Evolutionary conservation across 345 rosid genomes (phyloP).

Genomic region (Clausena lansium): DNA sequence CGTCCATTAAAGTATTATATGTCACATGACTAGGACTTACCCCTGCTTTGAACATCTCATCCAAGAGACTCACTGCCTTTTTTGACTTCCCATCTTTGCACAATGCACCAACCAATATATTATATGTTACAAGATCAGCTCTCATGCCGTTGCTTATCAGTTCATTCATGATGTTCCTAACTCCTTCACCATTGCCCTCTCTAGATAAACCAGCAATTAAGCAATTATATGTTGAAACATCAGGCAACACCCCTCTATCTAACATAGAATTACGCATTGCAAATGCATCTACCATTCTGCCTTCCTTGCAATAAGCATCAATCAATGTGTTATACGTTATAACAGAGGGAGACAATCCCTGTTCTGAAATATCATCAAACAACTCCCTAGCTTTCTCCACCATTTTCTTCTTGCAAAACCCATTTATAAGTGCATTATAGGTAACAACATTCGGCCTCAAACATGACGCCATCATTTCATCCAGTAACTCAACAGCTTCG

Average conservation of each 20-base stretch:
- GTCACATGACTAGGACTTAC: slow-evolving; percentile 64
- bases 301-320: slow-evolving; percentile 64
- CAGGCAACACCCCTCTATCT: slow-evolving; percentile 44
- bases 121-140: slow-evolving; percentile 60
- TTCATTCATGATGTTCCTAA: slow-evolving; percentile 38
- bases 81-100: slow-evolving; percentile 59
- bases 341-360: slow-evolving; percentile 43
- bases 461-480: slow-evolving; percentile 36
- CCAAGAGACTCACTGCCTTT: slow-evolving; percentile 58
- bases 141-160: slow-evolving; percentile 43
- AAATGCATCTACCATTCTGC: slow-evolving; percentile 57
- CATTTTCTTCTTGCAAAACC: slow-evolving; percentile 66
- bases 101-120: slow-evolving; percentile 57
- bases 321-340: slow-evolving; percentile 65
- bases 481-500: no score
- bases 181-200: slow-evolving; percentile 39
- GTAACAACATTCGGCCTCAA: slow-evolving; percentile 56
- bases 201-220: slow-evolving; percentile 77
- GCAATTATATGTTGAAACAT: slow-evolving; percentile 64
- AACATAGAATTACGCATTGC: slow-evolving; percentile 42
- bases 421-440: slow-evolving; percentile 64
- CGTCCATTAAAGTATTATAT: slow-evolving; percentile 72
- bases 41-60: slow-evolving; percentile 46
- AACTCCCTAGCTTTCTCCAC: slow-evolving; percentile 51
- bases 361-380: slow-evolving; percentile 38